Conservation (phyloP, 2,329 filamentous ascomycete genomes). For the Alternaria arbusti region DNA sequence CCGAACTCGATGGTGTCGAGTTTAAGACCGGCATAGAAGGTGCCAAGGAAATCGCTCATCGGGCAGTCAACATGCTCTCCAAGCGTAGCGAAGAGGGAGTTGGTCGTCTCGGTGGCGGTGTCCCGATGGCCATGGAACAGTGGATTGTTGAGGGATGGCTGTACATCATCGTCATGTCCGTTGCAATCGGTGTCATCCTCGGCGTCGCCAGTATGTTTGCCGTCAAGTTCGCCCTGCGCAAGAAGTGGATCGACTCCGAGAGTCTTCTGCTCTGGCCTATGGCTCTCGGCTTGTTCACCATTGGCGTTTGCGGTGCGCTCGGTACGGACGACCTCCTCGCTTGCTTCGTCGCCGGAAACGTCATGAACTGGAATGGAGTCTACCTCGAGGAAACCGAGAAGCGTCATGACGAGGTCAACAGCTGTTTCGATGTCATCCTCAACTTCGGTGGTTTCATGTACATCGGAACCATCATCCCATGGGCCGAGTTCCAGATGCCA, state of each 20-base stretch:
- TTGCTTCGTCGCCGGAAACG: slow-evolving; percentile 66
- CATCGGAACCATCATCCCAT: slow-evolving; percentile 63
- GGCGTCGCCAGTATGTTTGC: slow-evolving; percentile 58
- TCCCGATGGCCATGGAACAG: slow-evolving; percentile 59
- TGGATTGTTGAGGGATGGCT: slow-evolving; percentile 68
- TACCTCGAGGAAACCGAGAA: slow-evolving; percentile 63
- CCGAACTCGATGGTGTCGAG: slow-evolving; percentile 43
- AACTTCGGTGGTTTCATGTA: slow-evolving; percentile 69
- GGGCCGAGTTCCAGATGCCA: slow-evolving; percentile 61
- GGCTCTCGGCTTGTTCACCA: slow-evolving; percentile 59
- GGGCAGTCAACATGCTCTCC: slow-evolving; percentile 2
- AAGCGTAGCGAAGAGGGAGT: slow-evolving; percentile 45
- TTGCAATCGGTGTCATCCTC: slow-evolving; percentile 59
- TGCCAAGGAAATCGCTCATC: not conserved
- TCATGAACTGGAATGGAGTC: slow-evolving; percentile 68
- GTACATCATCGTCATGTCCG: slow-evolving; percentile 63
- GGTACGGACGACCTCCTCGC: slow-evolving; percentile 67
- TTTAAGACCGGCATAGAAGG: slow-evolving; percentile 25
- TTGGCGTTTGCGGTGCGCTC: slow-evolving; percentile 62
- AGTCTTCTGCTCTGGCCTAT: slow-evolving; percentile 60
- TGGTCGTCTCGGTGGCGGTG: slow-evolving; percentile 60
- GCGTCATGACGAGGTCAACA: slow-evolving; percentile 67
- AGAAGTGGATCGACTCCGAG: slow-evolving; percentile 59
- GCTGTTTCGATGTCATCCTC: slow-evolving; percentile 63
- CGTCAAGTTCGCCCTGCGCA: slow-evolving; percentile 49